A percentile compares a stretch with the other conserved stretches of the same genome.
phyloP scores from a whole-genome alignment of 805 yeast genomes.

The Pichia phayaonensis region DNA sequence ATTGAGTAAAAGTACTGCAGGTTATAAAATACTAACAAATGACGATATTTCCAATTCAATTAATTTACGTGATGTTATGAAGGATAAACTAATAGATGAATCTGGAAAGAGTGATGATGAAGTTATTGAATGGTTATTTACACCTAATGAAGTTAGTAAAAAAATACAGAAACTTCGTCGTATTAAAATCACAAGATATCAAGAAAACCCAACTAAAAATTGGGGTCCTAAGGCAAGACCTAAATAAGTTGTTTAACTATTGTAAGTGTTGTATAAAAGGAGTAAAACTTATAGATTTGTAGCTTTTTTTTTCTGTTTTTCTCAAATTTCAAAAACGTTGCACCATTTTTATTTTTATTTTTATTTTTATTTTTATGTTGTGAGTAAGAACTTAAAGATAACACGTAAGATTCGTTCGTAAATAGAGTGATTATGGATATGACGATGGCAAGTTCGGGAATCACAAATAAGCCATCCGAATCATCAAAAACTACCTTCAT shows the following conservation, averaged over 20 bases:
- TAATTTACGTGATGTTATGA: constrained; percentile 21
- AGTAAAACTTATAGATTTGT: not conserved
- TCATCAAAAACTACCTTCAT: constrained; percentile 2
- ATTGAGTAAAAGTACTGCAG: constrained; percentile 45
- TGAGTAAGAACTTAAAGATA: too few species aligned
- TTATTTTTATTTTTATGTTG: too few species aligned
- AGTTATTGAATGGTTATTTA: constrained; percentile 44
- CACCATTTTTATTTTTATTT: too few species aligned
- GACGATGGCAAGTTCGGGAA: not conserved
- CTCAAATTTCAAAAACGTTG: too few species aligned
- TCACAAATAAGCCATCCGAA: not conserved
- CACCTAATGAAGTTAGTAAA: constrained; percentile 49
- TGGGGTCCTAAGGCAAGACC: constrained; percentile 91
- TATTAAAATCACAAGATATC: constrained; percentile 78
- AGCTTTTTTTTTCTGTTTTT: too few species aligned
- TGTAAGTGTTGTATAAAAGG: not conserved
- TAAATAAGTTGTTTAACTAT: constrained; percentile 13
- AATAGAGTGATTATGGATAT: not conserved
- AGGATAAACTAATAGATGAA: constrained; percentile 3
- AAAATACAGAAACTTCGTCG: constrained; percentile 56
- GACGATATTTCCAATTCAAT: constrained; percentile 29
- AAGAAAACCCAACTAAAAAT: constrained; percentile 84
- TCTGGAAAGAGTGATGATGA: constrained; percentile 17
- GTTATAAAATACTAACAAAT: constrained; percentile 47
- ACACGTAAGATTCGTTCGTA: not conserved